These are phyloP conservation scores for Saccharomycopsis fermentans DNA, from an alignment of 805 yeast species.

Conservation along the genomic window DNA sequence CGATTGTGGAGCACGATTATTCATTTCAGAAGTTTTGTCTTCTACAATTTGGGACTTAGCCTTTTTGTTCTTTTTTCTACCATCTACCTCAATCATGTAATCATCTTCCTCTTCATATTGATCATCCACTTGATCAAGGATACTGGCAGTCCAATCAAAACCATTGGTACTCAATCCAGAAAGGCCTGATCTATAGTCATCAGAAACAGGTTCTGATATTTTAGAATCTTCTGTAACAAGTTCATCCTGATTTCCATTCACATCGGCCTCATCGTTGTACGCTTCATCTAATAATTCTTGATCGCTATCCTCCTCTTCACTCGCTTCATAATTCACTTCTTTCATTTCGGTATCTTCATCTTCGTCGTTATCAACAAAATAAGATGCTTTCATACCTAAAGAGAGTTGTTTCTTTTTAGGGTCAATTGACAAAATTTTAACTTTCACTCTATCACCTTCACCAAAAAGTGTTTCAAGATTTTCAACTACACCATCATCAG, in stretches of 20 bases:
- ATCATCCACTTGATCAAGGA: slow-evolving; percentile 69
- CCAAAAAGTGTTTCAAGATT: slow-evolving; percentile 61
- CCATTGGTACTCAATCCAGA: slow-evolving; percentile 72
- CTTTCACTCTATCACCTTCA: slow-evolving; percentile 86
- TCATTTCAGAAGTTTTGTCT: slow-evolving; percentile 79
- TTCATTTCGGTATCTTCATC: slow-evolving; percentile 22
- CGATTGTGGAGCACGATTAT: slow-evolving; percentile 84
- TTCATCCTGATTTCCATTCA: slow-evolving; percentile 26
- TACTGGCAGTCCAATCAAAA: slow-evolving; percentile 93
- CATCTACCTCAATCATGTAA: slow-evolving; percentile 26
- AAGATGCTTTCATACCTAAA: slow-evolving; percentile 91
- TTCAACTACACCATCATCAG: slow-evolving; percentile 51
- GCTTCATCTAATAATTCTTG: slow-evolving; percentile 27
- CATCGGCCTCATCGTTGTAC: slow-evolving; percentile 24
- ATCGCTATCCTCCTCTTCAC: slow-evolving; percentile 26
- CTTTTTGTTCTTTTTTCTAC: slow-evolving; percentile 37
- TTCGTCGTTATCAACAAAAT: slow-evolving; percentile 38
- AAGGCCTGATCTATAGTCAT: slow-evolving; percentile 13
- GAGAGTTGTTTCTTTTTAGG: slow-evolving; percentile 62
- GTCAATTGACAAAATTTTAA: slow-evolving; percentile 59
- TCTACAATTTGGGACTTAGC: slow-evolving; percentile 36
- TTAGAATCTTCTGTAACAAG: slow-evolving; percentile 25
- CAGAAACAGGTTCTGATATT: slow-evolving; percentile 25
- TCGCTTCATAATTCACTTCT: slow-evolving; percentile 23
- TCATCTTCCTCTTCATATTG: slow-evolving; percentile 48